Evolutionary conservation across 1,284 basidiomycete species (phyloP).

Genomic region (Apiotrichum akiyoshidainum): DNA sequence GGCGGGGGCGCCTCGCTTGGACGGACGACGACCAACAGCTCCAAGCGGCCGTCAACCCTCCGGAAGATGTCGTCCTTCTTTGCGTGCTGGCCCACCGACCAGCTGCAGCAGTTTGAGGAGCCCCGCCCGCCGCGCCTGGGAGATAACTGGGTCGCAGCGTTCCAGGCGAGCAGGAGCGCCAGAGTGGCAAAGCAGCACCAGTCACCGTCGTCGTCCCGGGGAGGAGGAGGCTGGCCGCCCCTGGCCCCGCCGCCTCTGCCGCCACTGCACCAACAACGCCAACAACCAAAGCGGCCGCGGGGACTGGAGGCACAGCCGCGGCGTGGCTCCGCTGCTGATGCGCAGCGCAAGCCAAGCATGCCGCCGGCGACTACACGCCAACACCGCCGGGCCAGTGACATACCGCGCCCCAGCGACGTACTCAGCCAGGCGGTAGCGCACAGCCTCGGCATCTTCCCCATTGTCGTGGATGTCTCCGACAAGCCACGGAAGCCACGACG

Average conservation of each 20-base stretch:
- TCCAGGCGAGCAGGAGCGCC: neutral
- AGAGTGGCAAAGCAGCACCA: too few species aligned
- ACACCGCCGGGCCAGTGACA: too few species aligned
- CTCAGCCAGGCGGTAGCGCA: neutral
- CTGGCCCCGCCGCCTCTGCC: too few species aligned
- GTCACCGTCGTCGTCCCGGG: too few species aligned
- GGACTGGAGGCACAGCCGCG: too few species aligned
- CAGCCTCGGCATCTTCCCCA: neutral
- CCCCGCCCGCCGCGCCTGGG: neutral
- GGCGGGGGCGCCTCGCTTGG: too few species aligned
- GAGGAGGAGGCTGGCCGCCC: too few species aligned
- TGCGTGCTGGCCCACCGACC: neutral
- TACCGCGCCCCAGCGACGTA: neutral
- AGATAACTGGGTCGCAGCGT: neutral
- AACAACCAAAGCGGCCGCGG: too few species aligned
- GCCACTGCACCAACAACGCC: too few species aligned
- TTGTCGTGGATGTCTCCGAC: neutral
- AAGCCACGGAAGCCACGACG: neutral
- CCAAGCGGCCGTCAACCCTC: neutral
- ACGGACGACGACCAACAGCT: neutral
- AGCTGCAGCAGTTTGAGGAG: neutral
- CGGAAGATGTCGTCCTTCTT: neutral
- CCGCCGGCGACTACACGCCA: too few species aligned
- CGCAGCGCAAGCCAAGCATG: too few species aligned
- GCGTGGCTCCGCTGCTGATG: too few species aligned